These are phyloP conservation scores for Dalechampia spathulata DNA, from an alignment of 441 rosid genomes.

Conservation along the genomic window DNA sequence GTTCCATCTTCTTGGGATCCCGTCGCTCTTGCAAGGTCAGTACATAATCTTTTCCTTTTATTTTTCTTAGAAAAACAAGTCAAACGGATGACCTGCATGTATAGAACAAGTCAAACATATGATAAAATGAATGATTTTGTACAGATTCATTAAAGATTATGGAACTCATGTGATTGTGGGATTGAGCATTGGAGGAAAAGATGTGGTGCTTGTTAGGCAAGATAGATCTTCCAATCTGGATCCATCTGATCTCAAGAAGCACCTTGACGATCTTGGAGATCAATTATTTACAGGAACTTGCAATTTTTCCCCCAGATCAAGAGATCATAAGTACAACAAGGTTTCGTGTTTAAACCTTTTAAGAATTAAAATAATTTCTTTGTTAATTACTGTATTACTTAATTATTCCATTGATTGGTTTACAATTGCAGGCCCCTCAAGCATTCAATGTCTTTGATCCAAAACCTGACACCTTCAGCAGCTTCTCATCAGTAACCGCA, in stretches of 20 bases:
- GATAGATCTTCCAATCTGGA: conserved; percentile 46
- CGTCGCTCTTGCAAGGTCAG: conserved; percentile 58
- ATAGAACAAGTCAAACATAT: too few species aligned
- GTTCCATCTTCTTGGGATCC: conserved; percentile 90
- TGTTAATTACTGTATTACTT: too few species aligned
- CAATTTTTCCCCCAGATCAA: conserved; percentile 31
- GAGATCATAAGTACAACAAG: conserved; percentile 35
- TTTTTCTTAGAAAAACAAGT: too few species aligned
- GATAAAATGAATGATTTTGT: neutral
- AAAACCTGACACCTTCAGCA: conserved; percentile 31
- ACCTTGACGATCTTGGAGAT: conserved; percentile 68
- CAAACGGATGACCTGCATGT: too few species aligned
- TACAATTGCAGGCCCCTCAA: conserved; percentile 42
- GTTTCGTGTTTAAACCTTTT: conserved; percentile 29
- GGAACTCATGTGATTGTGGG: conserved; percentile 89
- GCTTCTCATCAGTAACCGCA: conserved; percentile 34
- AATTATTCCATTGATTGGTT: too few species aligned
- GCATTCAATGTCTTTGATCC: conserved; percentile 71
- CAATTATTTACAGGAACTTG: conserved; percentile 72
- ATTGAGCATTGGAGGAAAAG: conserved; percentile 71
- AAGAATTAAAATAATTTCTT: too few species aligned
- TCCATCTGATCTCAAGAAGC: conserved; percentile 52
- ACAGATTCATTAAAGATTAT: conserved; percentile 81
- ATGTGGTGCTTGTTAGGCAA: conserved; percentile 66
- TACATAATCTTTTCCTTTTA: too few species aligned